Base-by-base conservation (phyloP, 1,284 basidiomycete genomes). In the Ceraceosorus guamensis region DNA sequence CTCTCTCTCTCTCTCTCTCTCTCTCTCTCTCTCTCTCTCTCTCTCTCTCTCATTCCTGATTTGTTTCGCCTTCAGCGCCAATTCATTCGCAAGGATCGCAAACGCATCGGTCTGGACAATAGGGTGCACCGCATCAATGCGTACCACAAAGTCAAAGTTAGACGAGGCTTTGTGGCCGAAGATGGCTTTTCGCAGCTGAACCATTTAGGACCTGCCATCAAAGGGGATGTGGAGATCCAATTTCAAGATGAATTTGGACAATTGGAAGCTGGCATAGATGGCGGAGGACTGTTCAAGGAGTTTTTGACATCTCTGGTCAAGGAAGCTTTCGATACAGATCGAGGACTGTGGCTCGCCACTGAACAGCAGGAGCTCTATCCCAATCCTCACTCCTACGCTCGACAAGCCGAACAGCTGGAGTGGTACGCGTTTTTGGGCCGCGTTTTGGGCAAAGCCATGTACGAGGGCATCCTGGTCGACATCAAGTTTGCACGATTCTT, bases 231-330 rank as follows among this genome's bases (percentile, higher is more conserved):
- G 24, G 82, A 87, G 71, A 97, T 98, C 69, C 82, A 83, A 8
- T 98, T 98, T 74, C 82, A 95, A 34, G 91, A 97, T 78, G 84
- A 91, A 78, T 93, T 85, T 62, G 91, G 89, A 8, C 80, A 86
- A 58, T 83, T 83, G 65, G 90, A 92, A 85, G 86, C 86, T 33
- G 90, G 91, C 0, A 92, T 93, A 35, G 92, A 98, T 68, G 93
- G 93, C 1, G 92, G 95, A 2, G 93, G 95, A 0, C 84, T 98
- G 6, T 97, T 96, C 80, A 99, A 98, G 75, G 95, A 97, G 77
- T 95, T 98, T 71, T 83, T 98, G 69, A 97, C 91, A 1, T 78
- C 77, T 73, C 79, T 68, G 61, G 79, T 76, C 53, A 91, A 88
- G 70, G 91, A 97, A 76, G 92, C 88, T 0, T 97, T 98, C 64